Evolutionary conservation across 805 yeast genomes (phyloP).

Genomic region (Wickerhamomyces pijperi): DNA sequence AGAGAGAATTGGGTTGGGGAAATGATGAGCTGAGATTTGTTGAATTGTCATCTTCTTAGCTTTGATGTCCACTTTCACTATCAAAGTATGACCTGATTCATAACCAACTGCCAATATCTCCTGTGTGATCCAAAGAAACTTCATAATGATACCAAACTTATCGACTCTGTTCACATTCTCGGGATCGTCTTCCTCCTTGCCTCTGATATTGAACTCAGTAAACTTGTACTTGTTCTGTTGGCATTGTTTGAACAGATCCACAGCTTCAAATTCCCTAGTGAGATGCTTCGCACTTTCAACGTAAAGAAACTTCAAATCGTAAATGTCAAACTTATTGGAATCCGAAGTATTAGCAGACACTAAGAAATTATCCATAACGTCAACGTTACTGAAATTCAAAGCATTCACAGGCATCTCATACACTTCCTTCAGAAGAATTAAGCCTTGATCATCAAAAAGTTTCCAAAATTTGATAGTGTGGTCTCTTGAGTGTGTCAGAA

Average conservation of each 20-base stretch:
- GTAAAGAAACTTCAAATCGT: constrained; percentile 24
- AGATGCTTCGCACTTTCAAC: constrained; percentile 9
- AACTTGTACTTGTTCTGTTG: constrained; percentile 7
- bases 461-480: constrained; percentile 40
- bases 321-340: constrained; percentile 57
- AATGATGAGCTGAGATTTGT: constrained; percentile 21
- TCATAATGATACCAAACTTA: constrained; percentile 63
- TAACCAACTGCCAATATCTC: constrained; percentile 42
- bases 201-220: constrained; percentile 9
- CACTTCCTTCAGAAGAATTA: constrained; percentile 13
- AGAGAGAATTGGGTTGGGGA: constrained; percentile 46
- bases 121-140: constrained; percentile 26
- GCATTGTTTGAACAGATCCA: constrained; percentile 11
- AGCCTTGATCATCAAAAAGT: constrained; percentile 10
- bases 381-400: constrained; percentile 63
- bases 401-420: constrained; percentile 60
- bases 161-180: constrained; percentile 10
- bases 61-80: constrained; percentile 15
- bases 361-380: constrained; percentile 22
- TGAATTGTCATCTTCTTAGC: constrained; percentile 4
- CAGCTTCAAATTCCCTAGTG: constrained; percentile 15
- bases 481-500: constrained; percentile 62
- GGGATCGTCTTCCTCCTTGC: constrained; percentile 3
- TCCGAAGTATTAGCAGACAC: constrained; percentile 55
- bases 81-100: constrained; percentile 57